Evolutionary conservation across 352 stramenopile genomes (phyloP).

Genomic region (Thalassiosira mediterranea): DNA sequence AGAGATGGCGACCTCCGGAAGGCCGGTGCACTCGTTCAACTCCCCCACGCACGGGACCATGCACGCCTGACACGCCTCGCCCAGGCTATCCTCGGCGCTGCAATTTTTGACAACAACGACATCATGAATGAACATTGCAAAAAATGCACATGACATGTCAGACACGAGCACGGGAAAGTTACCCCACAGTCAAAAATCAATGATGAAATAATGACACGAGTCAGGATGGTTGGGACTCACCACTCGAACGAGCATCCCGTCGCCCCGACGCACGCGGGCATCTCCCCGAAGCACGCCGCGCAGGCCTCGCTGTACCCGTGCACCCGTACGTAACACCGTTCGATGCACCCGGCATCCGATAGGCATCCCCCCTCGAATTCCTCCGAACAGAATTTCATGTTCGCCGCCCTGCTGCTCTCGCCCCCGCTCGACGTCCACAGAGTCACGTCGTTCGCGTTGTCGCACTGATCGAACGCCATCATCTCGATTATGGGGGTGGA

Average conservation of each 20-base stretch:
- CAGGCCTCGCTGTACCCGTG: background rate
- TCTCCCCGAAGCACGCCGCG: background rate
- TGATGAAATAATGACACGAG: no score
- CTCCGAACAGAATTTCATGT: background rate
- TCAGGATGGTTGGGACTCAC: no score
- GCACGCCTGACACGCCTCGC: background rate
- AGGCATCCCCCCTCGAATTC: background rate
- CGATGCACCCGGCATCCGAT: background rate
- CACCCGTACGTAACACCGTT: background rate
- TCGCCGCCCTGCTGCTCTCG: no score
- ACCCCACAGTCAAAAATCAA: no score
- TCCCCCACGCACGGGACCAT: background rate
- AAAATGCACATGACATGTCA: no score
- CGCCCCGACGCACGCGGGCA: background rate
- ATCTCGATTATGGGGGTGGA: background rate
- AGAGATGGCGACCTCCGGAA: background rate
- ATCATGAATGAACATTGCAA: no score
- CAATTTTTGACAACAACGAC: no score
- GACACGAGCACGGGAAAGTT: no score
- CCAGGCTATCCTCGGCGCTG: background rate
- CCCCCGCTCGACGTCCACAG: background rate
- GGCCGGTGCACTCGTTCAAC: background rate
- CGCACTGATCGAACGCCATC: background rate
- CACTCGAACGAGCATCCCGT: no score
- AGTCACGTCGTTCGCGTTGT: background rate